Conservation (phyloP, 2,329 filamentous ascomycete genomes). For the Xylaria sp. region DNA sequence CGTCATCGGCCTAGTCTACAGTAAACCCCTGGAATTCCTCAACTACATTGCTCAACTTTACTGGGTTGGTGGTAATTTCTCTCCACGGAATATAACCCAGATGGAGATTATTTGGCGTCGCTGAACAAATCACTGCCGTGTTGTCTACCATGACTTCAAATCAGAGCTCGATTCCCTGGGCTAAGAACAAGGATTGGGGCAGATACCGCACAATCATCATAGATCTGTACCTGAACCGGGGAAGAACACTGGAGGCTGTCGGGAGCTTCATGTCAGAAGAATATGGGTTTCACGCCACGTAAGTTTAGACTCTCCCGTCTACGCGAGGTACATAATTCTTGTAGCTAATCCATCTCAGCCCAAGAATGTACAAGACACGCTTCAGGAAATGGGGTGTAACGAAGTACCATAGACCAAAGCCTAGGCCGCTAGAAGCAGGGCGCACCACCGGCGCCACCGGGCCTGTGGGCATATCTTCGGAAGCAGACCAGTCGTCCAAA, state of each 20-base stretch:
- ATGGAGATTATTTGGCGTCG: background rate
- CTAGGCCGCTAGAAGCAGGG: background rate
- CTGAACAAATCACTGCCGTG: no score
- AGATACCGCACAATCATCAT: slow-evolving; percentile 13
- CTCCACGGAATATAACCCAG: no score
- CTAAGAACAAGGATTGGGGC: slow-evolving; percentile 15
- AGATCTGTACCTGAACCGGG: slow-evolving; percentile 16
- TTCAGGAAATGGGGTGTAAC: slow-evolving; percentile 27
- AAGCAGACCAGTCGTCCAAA: background rate
- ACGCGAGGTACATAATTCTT: background rate
- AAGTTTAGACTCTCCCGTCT: background rate
- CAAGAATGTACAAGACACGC: slow-evolving; percentile 25
- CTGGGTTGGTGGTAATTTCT: no score
- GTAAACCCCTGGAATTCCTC: background rate
- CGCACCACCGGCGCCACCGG: background rate
- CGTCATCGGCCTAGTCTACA: background rate
- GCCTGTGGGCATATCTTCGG: background rate
- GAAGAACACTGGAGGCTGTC: slow-evolving; percentile 1
- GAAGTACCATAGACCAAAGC: slow-evolving; percentile 1
- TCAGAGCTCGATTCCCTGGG: slow-evolving; percentile 9
- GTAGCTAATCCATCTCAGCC: background rate
- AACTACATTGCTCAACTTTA: background rate
- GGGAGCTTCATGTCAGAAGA: slow-evolving; percentile 6
- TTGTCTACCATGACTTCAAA: no score
- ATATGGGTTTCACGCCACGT: slow-evolving; percentile 19